Evolutionary conservation across 441 rosid species (phyloP), one percentile per base, ranked within the genome.

Genomic region (Manihot esculenta): DNA sequence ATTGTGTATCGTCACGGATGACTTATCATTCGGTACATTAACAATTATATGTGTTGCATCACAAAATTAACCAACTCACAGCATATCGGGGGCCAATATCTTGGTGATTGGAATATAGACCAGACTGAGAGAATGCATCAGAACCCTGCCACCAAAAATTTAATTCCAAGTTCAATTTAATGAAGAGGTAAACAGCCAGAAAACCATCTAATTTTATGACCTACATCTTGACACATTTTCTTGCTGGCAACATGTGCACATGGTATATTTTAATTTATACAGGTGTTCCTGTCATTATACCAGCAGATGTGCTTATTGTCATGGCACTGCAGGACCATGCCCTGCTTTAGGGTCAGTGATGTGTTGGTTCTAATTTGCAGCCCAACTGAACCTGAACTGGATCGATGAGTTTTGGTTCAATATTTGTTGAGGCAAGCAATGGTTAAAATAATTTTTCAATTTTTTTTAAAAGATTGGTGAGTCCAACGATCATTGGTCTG

Each of bases 81-180:
- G 99, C 87, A 72, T 94, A 94, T 47, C 97, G 97, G 0, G 97
- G 99, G 63, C 97, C 97, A 72, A 94, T 94, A 81, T 94, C 99
- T 87, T 92, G 99, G 84, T 94, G 99, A 86, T 92, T 94, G 77
- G 99, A 94, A 76, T 92, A 94, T 59, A 94, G 93, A 78, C 99
- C 99, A 47, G 99, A 94, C 64, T 94, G 99, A 4, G 99, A 94
- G 82, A 94, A 94, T 61, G 99, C 99, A 79, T 94, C 99, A 41
- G 96, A 85, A 51, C 99, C 99, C 99, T 94, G 87, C 48, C 59
- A 76, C 74, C 74, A 78, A 79, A 71, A 70, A 70, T 49, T 14
- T 21, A 30, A 77, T 69, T 62, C 21, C 49, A 56, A 23, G 57
- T 62, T 68, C 66, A 72, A 58, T 57, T 35, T 20, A 56, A n/a